Evolutionary conservation across 2,329 filamentous ascomycete species (phyloP), one percentile per base, ranked within the genome.

Genomic region (Ilyonectria destructans): DNA sequence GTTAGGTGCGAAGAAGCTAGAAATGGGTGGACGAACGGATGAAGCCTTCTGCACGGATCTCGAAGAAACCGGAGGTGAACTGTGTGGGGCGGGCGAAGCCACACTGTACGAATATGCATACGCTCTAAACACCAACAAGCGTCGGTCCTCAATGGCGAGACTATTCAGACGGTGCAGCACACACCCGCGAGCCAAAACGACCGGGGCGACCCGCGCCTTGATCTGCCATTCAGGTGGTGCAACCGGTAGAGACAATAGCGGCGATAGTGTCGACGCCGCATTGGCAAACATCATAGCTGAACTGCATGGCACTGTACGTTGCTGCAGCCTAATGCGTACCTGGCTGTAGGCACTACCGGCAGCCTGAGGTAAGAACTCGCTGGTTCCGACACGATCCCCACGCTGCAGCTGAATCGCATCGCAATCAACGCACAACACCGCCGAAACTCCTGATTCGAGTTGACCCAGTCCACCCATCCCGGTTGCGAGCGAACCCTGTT

Each of bases 401-500:
- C 51, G 48, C 21, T 49, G 35, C 58, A 46, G 54, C 58, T 59
- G 58, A 46, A 65, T 56, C 68, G 62, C 56, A 71, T 62, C 62
- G 43, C 48, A 75, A 72, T 57, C 33, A 62, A 73, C 68, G 66
- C 73, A 72, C 65, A 67, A 74, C 70, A 71, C 68, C 66, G 67
- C 57, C 57, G 45, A 73, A 74, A 67, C 71, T 75, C 71, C 67
- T 74, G 65, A 73, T 62, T 49, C 56, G 26, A 72, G 71, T 58
- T 63, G 31, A 62, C 33, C 29, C 62, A 40, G 23, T 17, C 58
- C 37, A 62, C 57, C 48, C 65, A 62, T 71, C 67, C 63, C 65
- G 65, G 66, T 74, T 58, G 65, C 67, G 70, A 48, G 29, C 49
- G 35, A 64, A 52, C 67, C 67, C 71, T 64, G 65, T 69, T 63